A percentile compares a stretch with the other conserved stretches of the same genome.
These are phyloP conservation scores for Pseudohalonectria lignicola DNA, from an alignment of 2,329 filamentous ascomycete species.

Conservation along the genomic window DNA sequence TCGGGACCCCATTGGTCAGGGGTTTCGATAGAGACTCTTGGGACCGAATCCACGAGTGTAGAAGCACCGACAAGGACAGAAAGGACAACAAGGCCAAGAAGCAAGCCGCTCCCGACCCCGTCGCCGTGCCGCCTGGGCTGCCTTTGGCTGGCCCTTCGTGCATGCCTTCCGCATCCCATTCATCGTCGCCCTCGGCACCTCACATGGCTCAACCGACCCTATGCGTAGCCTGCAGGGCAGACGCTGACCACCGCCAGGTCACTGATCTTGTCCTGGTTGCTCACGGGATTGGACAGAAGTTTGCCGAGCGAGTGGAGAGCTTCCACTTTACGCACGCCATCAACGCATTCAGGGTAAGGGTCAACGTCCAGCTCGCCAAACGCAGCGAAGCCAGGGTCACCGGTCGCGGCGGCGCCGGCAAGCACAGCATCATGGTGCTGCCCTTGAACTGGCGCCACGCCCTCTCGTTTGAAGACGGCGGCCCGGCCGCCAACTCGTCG, in stretches of 20 bases:
- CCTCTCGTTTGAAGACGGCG: conserved; percentile 76
- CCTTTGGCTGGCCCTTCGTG: too few species aligned
- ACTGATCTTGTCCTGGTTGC: conserved; percentile 85
- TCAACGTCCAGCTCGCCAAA: conserved; percentile 74
- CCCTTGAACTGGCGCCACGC: conserved; percentile 91
- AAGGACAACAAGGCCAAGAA: conserved; percentile 11
- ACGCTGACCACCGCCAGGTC: conserved; percentile 57
- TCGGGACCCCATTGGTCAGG: conserved; percentile 80
- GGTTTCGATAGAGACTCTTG: conserved; percentile 75
- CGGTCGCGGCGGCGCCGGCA: neutral
- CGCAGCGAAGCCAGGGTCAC: conserved; percentile 25
- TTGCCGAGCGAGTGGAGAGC: conserved; percentile 88
- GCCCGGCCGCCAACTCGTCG: conserved; percentile 33
- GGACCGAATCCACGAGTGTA: conserved; percentile 54
- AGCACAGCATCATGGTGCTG: conserved; percentile 81
- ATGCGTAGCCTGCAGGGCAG: conserved; percentile 50
- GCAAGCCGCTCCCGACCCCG: too few species aligned
- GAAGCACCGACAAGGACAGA: conserved; percentile 12
- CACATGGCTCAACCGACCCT: conserved; percentile 9
- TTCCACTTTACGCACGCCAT: conserved; percentile 97
- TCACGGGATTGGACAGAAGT: conserved; percentile 93
- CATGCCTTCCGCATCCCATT: too few species aligned
- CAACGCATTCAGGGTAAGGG: conserved; percentile 74
- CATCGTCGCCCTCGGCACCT: neutral
- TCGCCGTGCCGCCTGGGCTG: too few species aligned